phyloP scores from a whole-genome alignment of 2,329 filamentous ascomycete genomes.

The Lasiodiplodia hormozganensis region DNA sequence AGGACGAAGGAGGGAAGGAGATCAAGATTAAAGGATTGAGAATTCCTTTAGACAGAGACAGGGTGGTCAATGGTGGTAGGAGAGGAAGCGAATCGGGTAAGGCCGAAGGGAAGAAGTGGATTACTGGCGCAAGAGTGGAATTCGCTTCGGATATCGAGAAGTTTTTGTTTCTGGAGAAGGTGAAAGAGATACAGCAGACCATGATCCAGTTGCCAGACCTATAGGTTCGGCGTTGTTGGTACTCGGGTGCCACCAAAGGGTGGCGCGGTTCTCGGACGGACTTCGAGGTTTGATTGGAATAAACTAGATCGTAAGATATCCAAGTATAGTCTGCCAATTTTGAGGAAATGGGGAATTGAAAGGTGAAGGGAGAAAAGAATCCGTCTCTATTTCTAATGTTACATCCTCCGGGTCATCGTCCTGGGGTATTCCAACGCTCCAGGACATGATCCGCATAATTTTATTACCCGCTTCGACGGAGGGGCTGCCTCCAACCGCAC shows the following conservation, averaged over 20 bases:
- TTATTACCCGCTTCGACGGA: background rate
- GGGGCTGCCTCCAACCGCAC: background rate
- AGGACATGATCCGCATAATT: background rate
- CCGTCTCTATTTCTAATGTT: slow-evolving; percentile 26
- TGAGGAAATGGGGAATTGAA: background rate
- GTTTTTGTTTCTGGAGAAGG: slow-evolving; percentile 47
- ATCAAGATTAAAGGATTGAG: slow-evolving; percentile 53
- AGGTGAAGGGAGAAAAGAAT: background rate
- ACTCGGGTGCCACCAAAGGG: background rate
- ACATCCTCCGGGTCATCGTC: slow-evolving; percentile 1
- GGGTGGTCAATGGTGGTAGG: background rate
- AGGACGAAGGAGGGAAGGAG: slow-evolving; percentile 47
- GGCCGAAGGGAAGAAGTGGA: slow-evolving; percentile 46
- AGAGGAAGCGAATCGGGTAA: slow-evolving; percentile 20
- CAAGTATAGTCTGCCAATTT: background rate
- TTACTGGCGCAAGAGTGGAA: slow-evolving; percentile 53
- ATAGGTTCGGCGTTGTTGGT: slow-evolving; percentile 1
- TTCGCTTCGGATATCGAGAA: slow-evolving; percentile 53
- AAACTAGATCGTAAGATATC: slow-evolving; percentile 13
- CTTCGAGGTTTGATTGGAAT: background rate
- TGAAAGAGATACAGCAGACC: slow-evolving; percentile 47
- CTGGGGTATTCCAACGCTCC: slow-evolving; percentile 21
- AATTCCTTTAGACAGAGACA: slow-evolving; percentile 41
- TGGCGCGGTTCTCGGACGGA: background rate
- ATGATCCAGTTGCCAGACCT: slow-evolving; percentile 49